Conservation (phyloP, 2,329 filamentous ascomycete genomes). For the Trichoderma harzianum region DNA sequence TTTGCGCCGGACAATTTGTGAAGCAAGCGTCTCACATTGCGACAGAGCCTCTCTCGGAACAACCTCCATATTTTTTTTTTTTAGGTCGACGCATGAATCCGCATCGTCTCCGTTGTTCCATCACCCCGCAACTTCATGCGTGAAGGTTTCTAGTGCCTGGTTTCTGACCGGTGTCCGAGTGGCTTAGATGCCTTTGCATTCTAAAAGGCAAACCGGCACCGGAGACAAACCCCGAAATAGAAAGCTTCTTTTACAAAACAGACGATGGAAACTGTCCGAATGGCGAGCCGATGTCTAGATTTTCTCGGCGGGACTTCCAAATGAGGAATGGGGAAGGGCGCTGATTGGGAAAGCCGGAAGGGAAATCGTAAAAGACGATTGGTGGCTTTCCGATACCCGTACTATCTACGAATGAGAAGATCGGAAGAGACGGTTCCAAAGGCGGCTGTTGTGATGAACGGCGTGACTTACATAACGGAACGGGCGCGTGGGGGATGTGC, state of each 20-base stretch:
- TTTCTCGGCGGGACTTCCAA: background rate
- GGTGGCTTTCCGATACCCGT: background rate
- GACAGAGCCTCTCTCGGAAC: background rate
- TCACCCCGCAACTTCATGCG: background rate
- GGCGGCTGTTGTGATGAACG: background rate
- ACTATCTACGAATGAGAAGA: background rate
- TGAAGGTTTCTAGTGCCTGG: background rate
- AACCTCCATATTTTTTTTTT: background rate
- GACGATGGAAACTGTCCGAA: background rate
- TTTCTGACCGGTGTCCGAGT: background rate
- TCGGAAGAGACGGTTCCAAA: background rate
- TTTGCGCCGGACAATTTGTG: background rate
- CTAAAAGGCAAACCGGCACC: background rate
- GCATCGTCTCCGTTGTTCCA: background rate
- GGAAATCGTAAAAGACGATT: conserved; percentile 12
- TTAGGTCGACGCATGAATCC: background rate
- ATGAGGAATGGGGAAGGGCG: background rate
- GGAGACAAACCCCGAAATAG: background rate
- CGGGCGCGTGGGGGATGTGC: background rate
- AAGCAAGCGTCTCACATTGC: background rate
- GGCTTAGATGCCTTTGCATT: background rate
- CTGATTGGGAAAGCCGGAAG: background rate
- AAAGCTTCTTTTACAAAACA: background rate
- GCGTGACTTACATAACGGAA: background rate
- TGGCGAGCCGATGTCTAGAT: background rate